These are phyloP conservation scores for Suhomyces anneliseae DNA, from an alignment of 1,139 yeast genomes.

Conservation along the genomic window DNA sequence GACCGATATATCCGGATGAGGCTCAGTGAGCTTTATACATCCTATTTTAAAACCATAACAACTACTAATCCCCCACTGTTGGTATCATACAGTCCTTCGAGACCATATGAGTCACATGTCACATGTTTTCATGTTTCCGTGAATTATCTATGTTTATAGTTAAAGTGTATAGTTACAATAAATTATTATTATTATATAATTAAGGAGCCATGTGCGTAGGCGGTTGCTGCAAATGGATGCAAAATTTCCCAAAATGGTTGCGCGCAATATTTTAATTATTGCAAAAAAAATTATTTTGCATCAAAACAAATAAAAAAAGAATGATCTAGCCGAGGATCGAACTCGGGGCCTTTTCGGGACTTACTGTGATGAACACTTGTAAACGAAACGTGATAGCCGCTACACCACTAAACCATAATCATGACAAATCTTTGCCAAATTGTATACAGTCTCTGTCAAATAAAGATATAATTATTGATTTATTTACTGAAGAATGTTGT, in stretches of 20 bases:
- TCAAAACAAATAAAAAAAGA: conserved; percentile 8
- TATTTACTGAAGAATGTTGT: no score
- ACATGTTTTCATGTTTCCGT: neutral
- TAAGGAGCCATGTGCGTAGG: neutral
- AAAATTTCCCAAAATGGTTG: conserved; percentile 1
- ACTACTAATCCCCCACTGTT: no score
- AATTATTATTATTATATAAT: neutral
- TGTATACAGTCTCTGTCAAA: no score
- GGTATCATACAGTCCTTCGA: no score
- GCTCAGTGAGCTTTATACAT: no score
- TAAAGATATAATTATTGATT: no score
- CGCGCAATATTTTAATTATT: conserved; percentile 4
- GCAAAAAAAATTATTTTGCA: conserved; percentile 5
- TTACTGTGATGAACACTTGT: conserved; percentile 20
- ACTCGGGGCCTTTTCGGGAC: conserved; percentile 27
- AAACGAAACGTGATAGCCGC: conserved; percentile 28
- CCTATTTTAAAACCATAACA: no score
- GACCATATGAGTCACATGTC: no score
- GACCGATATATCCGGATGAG: no score
- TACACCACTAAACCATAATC: conserved; percentile 18
- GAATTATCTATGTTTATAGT: conserved; percentile 1
- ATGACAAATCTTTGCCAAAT: no score
- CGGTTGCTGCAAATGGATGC: conserved; percentile 4
- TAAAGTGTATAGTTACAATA: conserved; percentile 4
- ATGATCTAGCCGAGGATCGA: conserved; percentile 25